Evolutionary conservation across 140 eudicot species (phyloP).

Genomic region (Senecio squalidus): DNA sequence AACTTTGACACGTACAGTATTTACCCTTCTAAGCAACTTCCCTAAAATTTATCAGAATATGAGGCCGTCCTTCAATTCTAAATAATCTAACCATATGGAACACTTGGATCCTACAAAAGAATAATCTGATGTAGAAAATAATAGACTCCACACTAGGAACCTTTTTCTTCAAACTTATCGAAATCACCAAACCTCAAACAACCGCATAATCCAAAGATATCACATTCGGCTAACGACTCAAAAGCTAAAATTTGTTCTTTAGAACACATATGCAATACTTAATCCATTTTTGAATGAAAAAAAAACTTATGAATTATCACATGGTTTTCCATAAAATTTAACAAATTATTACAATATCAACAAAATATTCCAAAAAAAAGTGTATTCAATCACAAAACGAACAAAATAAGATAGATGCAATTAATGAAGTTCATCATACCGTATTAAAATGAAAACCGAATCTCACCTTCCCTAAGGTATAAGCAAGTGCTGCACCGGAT

Average conservation of each 20-base stretch:
- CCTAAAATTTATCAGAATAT: no score
- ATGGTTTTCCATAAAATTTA: neutral
- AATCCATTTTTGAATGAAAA: neutral
- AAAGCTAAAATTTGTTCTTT: neutral
- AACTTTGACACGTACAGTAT: no score
- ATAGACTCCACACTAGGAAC: neutral
- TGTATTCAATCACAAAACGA: neutral
- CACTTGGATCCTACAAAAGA: neutral
- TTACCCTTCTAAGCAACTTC: no score
- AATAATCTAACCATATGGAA: neutral
- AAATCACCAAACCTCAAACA: neutral
- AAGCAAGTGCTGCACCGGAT: slow-evolving; percentile 55
- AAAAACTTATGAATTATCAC: slow-evolving; percentile 9
- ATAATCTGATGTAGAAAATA: neutral
- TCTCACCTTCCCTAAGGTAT: slow-evolving; percentile 51
- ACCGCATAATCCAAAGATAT: slow-evolving; percentile 12
- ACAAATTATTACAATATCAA: neutral
- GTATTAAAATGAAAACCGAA: neutral
- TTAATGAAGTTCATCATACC: no score
- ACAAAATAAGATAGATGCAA: neutral
- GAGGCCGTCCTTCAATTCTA: neutral
- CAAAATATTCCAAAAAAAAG: neutral
- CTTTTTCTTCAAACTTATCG: neutral
- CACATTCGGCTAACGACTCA: slow-evolving; percentile 9
- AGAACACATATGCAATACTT: neutral